Evolutionary conservation across 345 rosid species (phyloP), one percentile per base, ranked within the genome.

Genomic region (Gynandropsis gynandra): DNA sequence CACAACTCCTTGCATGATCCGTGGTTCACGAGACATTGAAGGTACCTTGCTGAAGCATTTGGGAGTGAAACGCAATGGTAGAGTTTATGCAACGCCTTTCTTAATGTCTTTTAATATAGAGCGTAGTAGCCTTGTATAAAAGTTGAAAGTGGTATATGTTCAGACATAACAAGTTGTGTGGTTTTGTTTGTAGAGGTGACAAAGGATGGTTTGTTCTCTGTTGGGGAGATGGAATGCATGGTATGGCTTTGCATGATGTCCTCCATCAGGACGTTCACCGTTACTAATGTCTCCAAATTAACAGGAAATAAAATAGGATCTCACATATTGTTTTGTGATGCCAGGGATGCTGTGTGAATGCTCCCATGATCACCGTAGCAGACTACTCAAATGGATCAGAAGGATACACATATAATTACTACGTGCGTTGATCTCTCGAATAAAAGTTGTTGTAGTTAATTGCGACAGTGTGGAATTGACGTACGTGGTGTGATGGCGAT

Each of bases 221-320:
- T 93, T 54, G 99, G 97, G 54, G 97, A 93, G 73, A 93, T 93
- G 99, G 99, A 93, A 72, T 93, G 99, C 76, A 93, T 93, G 99
- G 97, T 93, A 61, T 60, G 72, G 50, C 61, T 64, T 52, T 15
- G 4, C 34, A 34, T 50, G 21, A 29, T 53, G 24, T 46, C 58
- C 50, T n/a, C 35, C 10, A 35, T 48, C 65, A 35, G 7, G 37
- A 38, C 4, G 3, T 9, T 4, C 2, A 9, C 35, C 2, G 0
- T 16, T 5, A 19, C 15, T 15, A 39, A 7, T 39, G 40, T 24
- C 41, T 21, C 35, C 5, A 2, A 14, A 54, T 33, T 10, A 45
- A 37, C 1, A 36, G 48, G 16, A 10, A 33, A 20, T 18, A 5
- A 32, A 5, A 32, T 10, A 24, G 10, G 1, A 31, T 59, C 45